phyloP scores from a whole-genome alignment of 805 yeast genomes.

The Hanseniaspora osmophila region DNA sequence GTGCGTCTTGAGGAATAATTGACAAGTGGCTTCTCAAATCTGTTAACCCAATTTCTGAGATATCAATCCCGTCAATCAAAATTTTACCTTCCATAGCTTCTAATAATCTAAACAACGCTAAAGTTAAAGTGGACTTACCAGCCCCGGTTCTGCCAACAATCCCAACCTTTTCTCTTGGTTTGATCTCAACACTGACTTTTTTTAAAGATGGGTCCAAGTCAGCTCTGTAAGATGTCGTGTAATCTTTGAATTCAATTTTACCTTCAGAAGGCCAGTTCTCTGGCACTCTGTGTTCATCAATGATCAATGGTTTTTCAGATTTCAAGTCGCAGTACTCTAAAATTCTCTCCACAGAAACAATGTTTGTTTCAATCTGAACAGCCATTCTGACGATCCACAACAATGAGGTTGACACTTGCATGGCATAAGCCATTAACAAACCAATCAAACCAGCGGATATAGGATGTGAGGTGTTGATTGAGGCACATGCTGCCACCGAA shows the following conservation, averaged over 20 bases:
- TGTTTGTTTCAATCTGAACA: conserved; percentile 49
- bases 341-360: conserved; percentile 56
- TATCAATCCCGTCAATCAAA: conserved; percentile 41
- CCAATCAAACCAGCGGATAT: conserved; percentile 49
- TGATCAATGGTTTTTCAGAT: conserved; percentile 33
- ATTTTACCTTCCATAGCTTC: conserved; percentile 44
- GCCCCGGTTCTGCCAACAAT: conserved; percentile 73
- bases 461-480: conserved; percentile 26
- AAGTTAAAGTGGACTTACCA: conserved; percentile 50
- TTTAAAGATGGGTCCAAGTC: conserved; percentile 47
- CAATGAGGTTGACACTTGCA: conserved; percentile 40
- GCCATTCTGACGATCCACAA: conserved; percentile 44
- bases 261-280: conserved; percentile 44
- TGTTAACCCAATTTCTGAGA: conserved; percentile 33
- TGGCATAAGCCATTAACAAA: conserved; percentile 47
- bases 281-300: conserved; percentile 31
- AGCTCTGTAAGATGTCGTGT: conserved; percentile 44
- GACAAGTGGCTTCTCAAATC: conserved; percentile 44
- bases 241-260: conserved; percentile 32
- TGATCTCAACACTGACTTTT: conserved; percentile 31
- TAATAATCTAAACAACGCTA: conserved; percentile 47
- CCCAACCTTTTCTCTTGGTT: conserved; percentile 49
- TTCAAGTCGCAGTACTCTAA: conserved; percentile 39
- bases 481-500: conserved; percentile 28
- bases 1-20: conserved; percentile 61